These are phyloP conservation scores for Debaryomyces castellii DNA, from an alignment of 805 yeast species.

Conservation along the genomic window DNA sequence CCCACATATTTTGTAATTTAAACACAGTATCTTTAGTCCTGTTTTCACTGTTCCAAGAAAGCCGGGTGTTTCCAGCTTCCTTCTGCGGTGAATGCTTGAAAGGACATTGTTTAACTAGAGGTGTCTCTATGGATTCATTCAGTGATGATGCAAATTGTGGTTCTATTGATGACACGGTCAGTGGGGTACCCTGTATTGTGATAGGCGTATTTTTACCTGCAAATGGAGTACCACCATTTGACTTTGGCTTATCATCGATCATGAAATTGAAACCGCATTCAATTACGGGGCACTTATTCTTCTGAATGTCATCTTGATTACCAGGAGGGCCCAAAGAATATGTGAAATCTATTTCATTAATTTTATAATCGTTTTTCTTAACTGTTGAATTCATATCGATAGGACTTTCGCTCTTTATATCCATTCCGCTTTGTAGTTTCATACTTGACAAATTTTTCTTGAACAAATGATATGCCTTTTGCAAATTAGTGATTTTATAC, in stretches of 20 bases:
- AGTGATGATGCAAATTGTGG: not conserved
- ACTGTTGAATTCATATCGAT: not conserved
- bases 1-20: slow-evolving; percentile 28
- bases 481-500: slow-evolving; percentile 40
- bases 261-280: slow-evolving; percentile 39
- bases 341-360: slow-evolving; percentile 28
- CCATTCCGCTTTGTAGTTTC: slow-evolving; percentile 1
- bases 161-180: not conserved
- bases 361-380: slow-evolving; percentile 11
- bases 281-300: slow-evolving; percentile 36
- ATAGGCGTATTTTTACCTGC: not conserved
- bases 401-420: not conserved
- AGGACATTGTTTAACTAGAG: not conserved
- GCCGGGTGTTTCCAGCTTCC: not conserved
- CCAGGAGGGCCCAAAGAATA: slow-evolving; percentile 8
- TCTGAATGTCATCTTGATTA: not conserved
- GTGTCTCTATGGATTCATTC: not conserved
- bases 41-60: not conserved
- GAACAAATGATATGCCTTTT: slow-evolving; percentile 38
- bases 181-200: not conserved
- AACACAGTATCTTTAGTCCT: slow-evolving; percentile 9
- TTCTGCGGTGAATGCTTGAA: not conserved
- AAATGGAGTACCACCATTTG: not conserved
- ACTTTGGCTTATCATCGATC: slow-evolving; percentile 21
- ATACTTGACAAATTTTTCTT: slow-evolving; percentile 21